These are phyloP conservation scores for Malassezia globosa DNA, from an alignment of 1,284 basidiomycete genomes.

Conservation along the genomic window DNA sequence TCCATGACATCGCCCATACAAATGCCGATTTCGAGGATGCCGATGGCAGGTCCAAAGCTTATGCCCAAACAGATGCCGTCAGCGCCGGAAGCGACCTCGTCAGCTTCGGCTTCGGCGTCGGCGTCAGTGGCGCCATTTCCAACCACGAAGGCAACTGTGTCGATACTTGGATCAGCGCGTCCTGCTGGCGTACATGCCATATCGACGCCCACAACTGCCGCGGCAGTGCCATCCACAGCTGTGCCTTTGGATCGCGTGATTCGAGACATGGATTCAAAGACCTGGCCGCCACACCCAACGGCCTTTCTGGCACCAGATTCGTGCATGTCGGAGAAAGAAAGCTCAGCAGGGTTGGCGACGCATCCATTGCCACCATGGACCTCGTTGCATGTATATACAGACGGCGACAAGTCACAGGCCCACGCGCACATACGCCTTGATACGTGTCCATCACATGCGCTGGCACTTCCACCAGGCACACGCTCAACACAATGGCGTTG, in stretches of 20 bases:
- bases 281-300: conserved; percentile 13
- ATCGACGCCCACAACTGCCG: background rate
- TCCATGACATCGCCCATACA: too few relatives aligned
- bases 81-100: background rate
- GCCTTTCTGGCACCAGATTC: background rate
- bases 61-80: background rate
- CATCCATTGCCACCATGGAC: too few relatives aligned
- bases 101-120: background rate
- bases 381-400: conserved; percentile 1
- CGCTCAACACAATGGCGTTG: background rate
- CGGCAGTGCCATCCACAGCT: background rate
- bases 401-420: too few relatives aligned
- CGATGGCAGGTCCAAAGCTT: background rate
- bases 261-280: background rate
- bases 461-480: background rate
- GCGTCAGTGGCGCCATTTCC: background rate
- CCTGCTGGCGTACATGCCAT: too few relatives aligned
- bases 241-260: conserved; percentile 2
- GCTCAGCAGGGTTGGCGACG: background rate
- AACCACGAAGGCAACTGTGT: background rate
- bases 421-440: too few relatives aligned
- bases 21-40: too few relatives aligned
- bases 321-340: background rate
- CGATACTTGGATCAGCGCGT: background rate
- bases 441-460: too few relatives aligned